Evolutionary conservation across 2,329 filamentous ascomycete species (phyloP), one percentile per base, ranked within the genome.

Genomic region (Fusarium illudens): DNA sequence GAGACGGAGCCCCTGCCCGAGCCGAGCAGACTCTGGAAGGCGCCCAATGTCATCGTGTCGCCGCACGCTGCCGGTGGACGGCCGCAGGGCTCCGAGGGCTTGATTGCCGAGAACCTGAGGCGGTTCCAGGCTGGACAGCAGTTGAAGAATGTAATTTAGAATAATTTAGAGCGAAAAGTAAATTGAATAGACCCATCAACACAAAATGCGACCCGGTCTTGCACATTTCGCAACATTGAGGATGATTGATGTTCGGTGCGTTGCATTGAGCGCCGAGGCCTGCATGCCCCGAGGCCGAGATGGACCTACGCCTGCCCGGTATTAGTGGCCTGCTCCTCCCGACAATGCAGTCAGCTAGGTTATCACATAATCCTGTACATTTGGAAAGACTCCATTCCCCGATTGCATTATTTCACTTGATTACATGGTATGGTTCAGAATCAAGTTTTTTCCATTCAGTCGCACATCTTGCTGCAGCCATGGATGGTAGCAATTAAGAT

Each of bases 61-160:
- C 86, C 86, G 0, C 86, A 89, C 65, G 85, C 86, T 1, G 87
- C 87, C 0, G 87, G 87, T 3, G 87, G 87, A 0, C 76, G 89
- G 61, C 89, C 89, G 5, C 87, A 89, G 76, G 87, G 84, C 4
- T 81, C 84, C 0, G 87, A 90, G 79, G 81, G 70, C 6, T 76
- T 91, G 72, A 88, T 90, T 64, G 84, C 85, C 37, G 83, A 87
- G 60, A 91, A 91, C 68, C 68, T 91, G 77, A 80, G 87, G 66
- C 79, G 83, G 65, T 88, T 89, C 71, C 67, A 88, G 66, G 87
- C 88, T 1, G 83, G 83, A 1, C 87, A 90, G 79, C 73, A 81
- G 58, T 70, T 91, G 73, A 87, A 82, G 80, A 91, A 91, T 85
- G 49, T 71, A 17, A 73, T 77, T 48, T 73, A 66, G 49, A 51